These are phyloP conservation scores for Dictyophora rubrovolvata DNA, from an alignment of 768 basidiomycete genomes.

Conservation along the genomic window DNA sequence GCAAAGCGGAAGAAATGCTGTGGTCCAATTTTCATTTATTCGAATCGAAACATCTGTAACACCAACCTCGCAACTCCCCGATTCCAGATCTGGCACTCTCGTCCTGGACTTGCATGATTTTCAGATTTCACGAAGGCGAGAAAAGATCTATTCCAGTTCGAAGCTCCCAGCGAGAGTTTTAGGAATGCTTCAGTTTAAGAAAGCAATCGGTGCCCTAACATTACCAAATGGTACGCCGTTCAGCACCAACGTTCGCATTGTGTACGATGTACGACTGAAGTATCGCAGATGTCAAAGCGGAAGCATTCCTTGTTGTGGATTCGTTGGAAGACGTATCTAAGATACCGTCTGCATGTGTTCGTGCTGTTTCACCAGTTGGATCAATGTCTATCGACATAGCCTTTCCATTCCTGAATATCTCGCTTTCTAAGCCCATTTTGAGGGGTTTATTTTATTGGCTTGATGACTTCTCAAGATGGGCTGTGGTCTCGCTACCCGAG, in stretches of 20 bases:
- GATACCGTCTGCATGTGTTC: neutral
- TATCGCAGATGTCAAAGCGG: slow-evolving; percentile 8
- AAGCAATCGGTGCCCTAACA: slow-evolving; percentile 9
- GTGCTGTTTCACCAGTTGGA: neutral
- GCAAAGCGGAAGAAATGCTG: slow-evolving; percentile 14
- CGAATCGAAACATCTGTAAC: slow-evolving; percentile 62
- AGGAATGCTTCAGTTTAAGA: neutral
- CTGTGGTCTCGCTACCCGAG: slow-evolving; percentile 11
- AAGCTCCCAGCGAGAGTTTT: slow-evolving; percentile 1
- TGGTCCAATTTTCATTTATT: slow-evolving; percentile 42
- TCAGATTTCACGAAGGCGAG: slow-evolving; percentile 23
- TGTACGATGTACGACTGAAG: neutral
- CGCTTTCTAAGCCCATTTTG: slow-evolving; percentile 49
- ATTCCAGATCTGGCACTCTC: slow-evolving; percentile 57
- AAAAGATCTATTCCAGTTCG: slow-evolving; percentile 14
- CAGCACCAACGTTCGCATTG: neutral
- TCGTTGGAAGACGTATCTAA: neutral
- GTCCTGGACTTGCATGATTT: slow-evolving; percentile 54
- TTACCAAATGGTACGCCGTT: slow-evolving; percentile 9
- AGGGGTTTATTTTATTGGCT: slow-evolving; percentile 82
- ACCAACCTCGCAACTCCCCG: slow-evolving; percentile 25
- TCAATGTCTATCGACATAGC: slow-evolving; percentile 19
- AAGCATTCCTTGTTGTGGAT: slow-evolving; percentile 2
- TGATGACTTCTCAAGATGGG: slow-evolving; percentile 72
- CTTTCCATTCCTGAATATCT: slow-evolving; percentile 49